phyloP scores from a whole-genome alignment of 2,329 filamentous ascomycete species.

The Sordariomycetes sp. region DNA sequence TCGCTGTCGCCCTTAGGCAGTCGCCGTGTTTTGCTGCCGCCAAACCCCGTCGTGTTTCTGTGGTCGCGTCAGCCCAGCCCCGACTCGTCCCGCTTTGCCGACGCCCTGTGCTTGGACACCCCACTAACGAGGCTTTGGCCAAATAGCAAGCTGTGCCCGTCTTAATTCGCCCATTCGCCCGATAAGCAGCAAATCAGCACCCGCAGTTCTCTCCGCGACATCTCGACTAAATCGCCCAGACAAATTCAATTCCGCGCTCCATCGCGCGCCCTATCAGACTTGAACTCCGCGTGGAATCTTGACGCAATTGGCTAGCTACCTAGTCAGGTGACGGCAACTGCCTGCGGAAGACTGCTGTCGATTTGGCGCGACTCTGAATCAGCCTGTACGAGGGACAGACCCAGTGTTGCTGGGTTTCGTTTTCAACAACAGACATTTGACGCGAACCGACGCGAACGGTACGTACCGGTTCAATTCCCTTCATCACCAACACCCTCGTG shows the following conservation, averaged over 20 bases:
- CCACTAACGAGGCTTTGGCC: neutral
- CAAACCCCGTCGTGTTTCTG: neutral
- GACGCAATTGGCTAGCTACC: neutral
- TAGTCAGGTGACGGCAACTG: conserved; percentile 5
- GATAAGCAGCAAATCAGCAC: conserved; percentile 5
- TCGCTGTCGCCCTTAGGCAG: neutral
- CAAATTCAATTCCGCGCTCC: conserved; percentile 2
- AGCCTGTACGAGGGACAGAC: neutral
- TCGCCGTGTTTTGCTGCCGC: neutral
- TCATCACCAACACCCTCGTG: neutral
- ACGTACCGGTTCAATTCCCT: neutral
- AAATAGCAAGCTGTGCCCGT: neutral
- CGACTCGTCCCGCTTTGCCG: neutral
- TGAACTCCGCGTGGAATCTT: neutral
- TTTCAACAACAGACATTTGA: neutral
- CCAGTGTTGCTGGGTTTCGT: neutral
- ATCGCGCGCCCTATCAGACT: conserved; percentile 2
- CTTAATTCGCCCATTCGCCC: conserved; percentile 4
- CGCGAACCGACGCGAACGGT: conserved; percentile 4
- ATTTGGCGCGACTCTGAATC: neutral
- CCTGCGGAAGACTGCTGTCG: conserved; percentile 1
- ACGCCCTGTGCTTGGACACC: neutral
- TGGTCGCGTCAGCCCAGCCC: neutral
- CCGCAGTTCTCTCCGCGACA: conserved; percentile 4
- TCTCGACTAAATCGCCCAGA: neutral